Percentiles rank a stretch among this genome's conserved stretches.
Evolutionary conservation across 148 eudicot species (phyloP).

Genomic region (Agrostemma githago): DNA sequence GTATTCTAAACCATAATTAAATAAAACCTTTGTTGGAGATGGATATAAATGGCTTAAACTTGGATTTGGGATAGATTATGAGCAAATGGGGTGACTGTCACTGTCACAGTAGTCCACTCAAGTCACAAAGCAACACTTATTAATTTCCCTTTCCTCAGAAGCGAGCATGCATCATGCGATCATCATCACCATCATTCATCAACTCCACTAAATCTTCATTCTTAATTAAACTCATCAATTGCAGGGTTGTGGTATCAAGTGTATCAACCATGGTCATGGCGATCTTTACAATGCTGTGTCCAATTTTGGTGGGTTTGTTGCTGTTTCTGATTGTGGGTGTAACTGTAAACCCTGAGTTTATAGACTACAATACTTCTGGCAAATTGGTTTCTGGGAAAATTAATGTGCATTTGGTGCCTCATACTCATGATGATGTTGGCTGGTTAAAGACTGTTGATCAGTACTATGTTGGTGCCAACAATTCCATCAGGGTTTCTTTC

Average conservation of each 20-base stretch:
- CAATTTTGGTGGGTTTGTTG: slow-evolving; percentile 10
- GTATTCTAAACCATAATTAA: no score
- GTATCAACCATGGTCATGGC: slow-evolving; percentile 13
- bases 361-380: slow-evolving; percentile 51
- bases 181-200: no score
- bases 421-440: slow-evolving; percentile 77
- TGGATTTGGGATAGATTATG: no score
- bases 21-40: no score
- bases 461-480: slow-evolving; percentile 63
- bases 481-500: slow-evolving; percentile 51
- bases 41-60: no score
- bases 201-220: neutral
- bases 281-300: neutral
- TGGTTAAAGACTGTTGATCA: slow-evolving; percentile 83
- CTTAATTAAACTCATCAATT: neutral
- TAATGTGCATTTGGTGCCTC: slow-evolving; percentile 81
- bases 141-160: neutral
- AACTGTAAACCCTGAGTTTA: slow-evolving; percentile 40
- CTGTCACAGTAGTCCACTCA: neutral
- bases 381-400: slow-evolving; percentile 38
- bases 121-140: neutral
- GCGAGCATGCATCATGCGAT: neutral
- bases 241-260: neutral
- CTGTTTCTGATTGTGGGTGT: neutral
- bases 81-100: neutral